Evolutionary conservation across 179 eudicot species (phyloP), one percentile per base, ranked within the genome.

Genomic region (Patellifolia procumbens): DNA sequence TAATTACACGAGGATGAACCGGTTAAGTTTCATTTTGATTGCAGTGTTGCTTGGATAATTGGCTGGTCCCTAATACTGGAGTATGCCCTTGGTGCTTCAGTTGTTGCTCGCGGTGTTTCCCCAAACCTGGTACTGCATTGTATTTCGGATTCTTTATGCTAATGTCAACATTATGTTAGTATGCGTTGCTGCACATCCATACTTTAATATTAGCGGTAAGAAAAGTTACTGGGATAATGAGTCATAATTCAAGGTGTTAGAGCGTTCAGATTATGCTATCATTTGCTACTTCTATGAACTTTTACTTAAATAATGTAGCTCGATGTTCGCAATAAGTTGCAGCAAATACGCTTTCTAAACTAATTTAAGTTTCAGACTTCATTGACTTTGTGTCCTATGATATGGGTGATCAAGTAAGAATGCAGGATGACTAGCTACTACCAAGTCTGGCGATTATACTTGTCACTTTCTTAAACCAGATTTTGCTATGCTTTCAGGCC

Each of bases 51-150:
- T 69, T 90, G 95, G 95, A 52, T 90, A 51, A 86, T 90, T 79
- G 95, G 95, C 52, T 90, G 95, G 95, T 86, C 83, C 73, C 79
- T 90, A 62, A 86, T 89, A 76, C 84, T 90, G 71, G 95, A 90
- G 82, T 90, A 89, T 39, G 87, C 91, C 17, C 74, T 90, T 81
- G 95, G 95, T 34, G 88, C 91, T 34, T 81, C 95, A 16, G 91
- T 89, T 72, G 95, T 90, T 83, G 92, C 92, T 76, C 92, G 92
- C 61, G 92, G 95, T 58, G 82, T 90, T 74, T 85, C 95, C 43
- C 95, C 95, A 59, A 90, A 90, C 80, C 62, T 90, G 92, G 95
- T 90, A 82, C 68, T 59, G 48, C 26, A 32, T 31, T 65, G 58
- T 5, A n/a, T n/a, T n/a, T n/a, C n/a, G n/a, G n/a, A n/a, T 29